Conservation (phyloP, 1,284 basidiomycete species). For the Marasmius oreades region DNA sequence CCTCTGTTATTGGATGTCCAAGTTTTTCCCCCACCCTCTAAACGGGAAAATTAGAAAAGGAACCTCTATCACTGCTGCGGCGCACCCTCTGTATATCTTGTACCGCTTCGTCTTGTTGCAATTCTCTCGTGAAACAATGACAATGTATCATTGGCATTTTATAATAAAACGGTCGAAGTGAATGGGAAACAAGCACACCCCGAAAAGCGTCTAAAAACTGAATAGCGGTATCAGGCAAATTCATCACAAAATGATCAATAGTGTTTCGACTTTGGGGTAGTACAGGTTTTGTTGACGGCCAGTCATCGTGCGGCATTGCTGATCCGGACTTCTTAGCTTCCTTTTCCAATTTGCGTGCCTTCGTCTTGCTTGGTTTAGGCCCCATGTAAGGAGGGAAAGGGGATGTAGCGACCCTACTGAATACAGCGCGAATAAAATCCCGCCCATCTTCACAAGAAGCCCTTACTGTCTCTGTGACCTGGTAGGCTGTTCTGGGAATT, state of each 20-base stretch:
- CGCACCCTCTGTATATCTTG: slow-evolving; percentile 79
- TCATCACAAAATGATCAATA: slow-evolving; percentile 94
- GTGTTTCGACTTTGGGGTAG: slow-evolving; percentile 38
- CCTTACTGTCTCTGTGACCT: slow-evolving; percentile 71
- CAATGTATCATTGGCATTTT: slow-evolving; percentile 91
- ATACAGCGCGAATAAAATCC: slow-evolving; percentile 69
- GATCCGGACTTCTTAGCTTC: slow-evolving; percentile 21
- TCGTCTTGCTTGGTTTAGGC: slow-evolving; percentile 45
- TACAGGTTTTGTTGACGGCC: slow-evolving; percentile 4
- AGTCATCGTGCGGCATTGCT: slow-evolving; percentile 14
- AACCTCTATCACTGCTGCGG: slow-evolving; percentile 10
- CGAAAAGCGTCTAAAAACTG: slow-evolving; percentile 88
- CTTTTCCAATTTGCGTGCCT: slow-evolving; percentile 33
- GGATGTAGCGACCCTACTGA: slow-evolving; percentile 49
- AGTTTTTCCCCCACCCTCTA: slow-evolving; percentile 77
- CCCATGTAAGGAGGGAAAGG: slow-evolving; percentile 61
- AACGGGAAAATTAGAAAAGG: slow-evolving; percentile 9
- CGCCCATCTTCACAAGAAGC: slow-evolving; percentile 82
- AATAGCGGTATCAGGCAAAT: slow-evolving; percentile 90
- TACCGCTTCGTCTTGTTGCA: slow-evolving; percentile 66
- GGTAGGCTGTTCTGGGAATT: slow-evolving; percentile 8
- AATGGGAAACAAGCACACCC: slow-evolving; percentile 53
- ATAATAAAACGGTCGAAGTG: slow-evolving; percentile 42
- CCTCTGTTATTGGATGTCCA: slow-evolving; percentile 50
- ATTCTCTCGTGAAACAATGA: slow-evolving; percentile 92